phyloP scores from a whole-genome alignment of 2,329 filamentous ascomycete species.

The Penicillium aurantiogriseum region DNA sequence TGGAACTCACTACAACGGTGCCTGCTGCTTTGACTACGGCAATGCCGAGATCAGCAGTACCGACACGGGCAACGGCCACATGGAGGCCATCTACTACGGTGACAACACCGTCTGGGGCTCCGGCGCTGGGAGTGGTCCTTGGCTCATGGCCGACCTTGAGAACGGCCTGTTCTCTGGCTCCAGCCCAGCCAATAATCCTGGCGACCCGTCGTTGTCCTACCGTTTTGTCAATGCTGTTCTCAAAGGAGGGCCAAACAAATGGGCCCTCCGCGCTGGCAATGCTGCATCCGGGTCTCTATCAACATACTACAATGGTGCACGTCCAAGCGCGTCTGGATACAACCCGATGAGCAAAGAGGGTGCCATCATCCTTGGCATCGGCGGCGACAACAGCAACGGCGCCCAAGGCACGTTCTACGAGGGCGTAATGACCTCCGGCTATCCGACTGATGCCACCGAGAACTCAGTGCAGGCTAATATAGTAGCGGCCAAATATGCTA shows the following conservation, averaged over 20 bases:
- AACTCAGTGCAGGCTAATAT: constrained; percentile 60
- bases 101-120: constrained; percentile 54
- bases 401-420: constrained; percentile 66
- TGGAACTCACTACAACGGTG: constrained; percentile 36
- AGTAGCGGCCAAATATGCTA: constrained; percentile 57
- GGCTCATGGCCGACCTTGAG: constrained; percentile 69
- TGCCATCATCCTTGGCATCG: constrained; percentile 67
- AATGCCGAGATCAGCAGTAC: constrained; percentile 54
- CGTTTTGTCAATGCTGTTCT: constrained; percentile 59
- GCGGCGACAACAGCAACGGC: constrained; percentile 62
- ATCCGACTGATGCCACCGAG: constrained; percentile 60
- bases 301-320: constrained; percentile 59
- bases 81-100: constrained; percentile 69
- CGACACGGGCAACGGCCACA: constrained; percentile 62
- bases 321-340: constrained; percentile 56
- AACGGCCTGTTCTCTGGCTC: constrained; percentile 63
- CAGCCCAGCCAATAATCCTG: constrained; percentile 48
- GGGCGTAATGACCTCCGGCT: constrained; percentile 63
- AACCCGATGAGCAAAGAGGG: constrained; percentile 65
- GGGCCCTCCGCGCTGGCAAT: constrained; percentile 61
- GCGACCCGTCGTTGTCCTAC: constrained; percentile 52
- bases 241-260: constrained; percentile 57
- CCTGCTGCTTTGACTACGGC: constrained; percentile 55
- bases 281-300: constrained; percentile 55
- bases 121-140: constrained; percentile 60